Evolutionary conservation across 805 yeast genomes (phyloP).

Genomic region (Starmerella roubikii): DNA sequence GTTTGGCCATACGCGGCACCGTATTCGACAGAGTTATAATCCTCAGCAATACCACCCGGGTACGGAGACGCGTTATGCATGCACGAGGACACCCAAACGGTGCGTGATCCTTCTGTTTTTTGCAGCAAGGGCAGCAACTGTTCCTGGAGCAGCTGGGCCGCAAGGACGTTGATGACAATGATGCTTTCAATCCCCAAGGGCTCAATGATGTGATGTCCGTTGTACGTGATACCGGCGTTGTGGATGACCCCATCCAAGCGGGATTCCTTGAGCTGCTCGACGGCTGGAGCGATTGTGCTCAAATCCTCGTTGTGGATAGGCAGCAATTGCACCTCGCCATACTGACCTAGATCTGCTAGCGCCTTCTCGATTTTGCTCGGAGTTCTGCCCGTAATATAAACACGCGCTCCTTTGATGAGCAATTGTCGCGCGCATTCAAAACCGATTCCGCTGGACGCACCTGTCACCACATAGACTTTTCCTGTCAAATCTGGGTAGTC

Average conservation of each 20-base stretch:
- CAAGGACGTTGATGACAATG: conserved; percentile 34
- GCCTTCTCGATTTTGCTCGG: conserved; percentile 26
- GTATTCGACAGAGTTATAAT: conserved; percentile 14
- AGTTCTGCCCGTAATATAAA: conserved; percentile 30
- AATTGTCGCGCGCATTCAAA: conserved; percentile 17
- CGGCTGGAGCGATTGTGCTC: conserved; percentile 30
- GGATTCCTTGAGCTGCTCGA: conserved; percentile 23
- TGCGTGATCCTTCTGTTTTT: conserved; percentile 28
- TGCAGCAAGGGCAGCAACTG: conserved; percentile 25
- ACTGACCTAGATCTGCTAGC: conserved; percentile 21
- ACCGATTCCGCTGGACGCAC: conserved; percentile 22
- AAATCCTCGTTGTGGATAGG: conserved; percentile 28
- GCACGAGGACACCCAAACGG: conserved; percentile 35
- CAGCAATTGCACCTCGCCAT: conserved; percentile 11
- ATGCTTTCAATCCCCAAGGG: conserved; percentile 24
- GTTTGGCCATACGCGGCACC: conserved; percentile 32
- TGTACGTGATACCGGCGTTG: conserved; percentile 25
- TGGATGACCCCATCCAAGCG: conserved; percentile 29
- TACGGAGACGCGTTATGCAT: conserved; percentile 27
- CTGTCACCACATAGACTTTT: conserved; percentile 25
- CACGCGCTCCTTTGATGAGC: conserved; percentile 26
- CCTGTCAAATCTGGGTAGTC: conserved; percentile 26
- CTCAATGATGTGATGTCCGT: conserved; percentile 12
- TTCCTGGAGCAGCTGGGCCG: conserved; percentile 33
- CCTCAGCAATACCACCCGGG: conserved; percentile 16